These are phyloP conservation scores for Tricholoma terreum DNA, from an alignment of 768 basidiomycete species.

Conservation along the genomic window DNA sequence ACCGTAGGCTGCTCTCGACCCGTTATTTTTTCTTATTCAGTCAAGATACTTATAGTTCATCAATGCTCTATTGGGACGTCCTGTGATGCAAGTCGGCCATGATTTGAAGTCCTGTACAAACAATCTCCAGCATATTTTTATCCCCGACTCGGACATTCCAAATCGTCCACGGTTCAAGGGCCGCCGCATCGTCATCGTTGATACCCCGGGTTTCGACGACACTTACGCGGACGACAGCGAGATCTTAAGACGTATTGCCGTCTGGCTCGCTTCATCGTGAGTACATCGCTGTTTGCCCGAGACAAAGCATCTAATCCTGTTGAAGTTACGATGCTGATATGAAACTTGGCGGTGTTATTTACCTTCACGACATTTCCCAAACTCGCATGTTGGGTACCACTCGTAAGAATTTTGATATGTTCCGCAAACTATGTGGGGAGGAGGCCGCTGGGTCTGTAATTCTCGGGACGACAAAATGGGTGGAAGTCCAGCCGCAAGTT, in stretches of 20 bases:
- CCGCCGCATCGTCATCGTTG: background rate
- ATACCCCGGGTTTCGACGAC: background rate
- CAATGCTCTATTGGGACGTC: background rate
- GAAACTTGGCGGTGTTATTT: constrained; percentile 35
- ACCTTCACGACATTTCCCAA: constrained; percentile 35
- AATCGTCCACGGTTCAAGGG: background rate
- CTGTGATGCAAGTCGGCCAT: background rate
- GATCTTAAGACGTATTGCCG: background rate
- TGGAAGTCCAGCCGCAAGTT: background rate
- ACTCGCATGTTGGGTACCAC: constrained; percentile 33
- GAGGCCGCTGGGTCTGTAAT: background rate
- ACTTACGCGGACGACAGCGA: background rate
- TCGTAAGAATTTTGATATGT: constrained; percentile 39
- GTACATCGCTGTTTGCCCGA: background rate
- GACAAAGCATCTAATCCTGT: constrained; percentile 3
- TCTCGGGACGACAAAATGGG: background rate
- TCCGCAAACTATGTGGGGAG: constrained; percentile 37
- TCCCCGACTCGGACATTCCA: background rate
- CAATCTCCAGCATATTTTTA: no score
- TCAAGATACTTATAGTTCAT: background rate
- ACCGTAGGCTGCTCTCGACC: background rate
- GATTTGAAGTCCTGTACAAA: background rate
- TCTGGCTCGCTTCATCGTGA: background rate
- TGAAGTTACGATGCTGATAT: constrained; percentile 3
- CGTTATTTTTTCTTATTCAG: background rate